Conservation (phyloP, 164 flowering plant species). For the Aristolochia californica region DNA sequence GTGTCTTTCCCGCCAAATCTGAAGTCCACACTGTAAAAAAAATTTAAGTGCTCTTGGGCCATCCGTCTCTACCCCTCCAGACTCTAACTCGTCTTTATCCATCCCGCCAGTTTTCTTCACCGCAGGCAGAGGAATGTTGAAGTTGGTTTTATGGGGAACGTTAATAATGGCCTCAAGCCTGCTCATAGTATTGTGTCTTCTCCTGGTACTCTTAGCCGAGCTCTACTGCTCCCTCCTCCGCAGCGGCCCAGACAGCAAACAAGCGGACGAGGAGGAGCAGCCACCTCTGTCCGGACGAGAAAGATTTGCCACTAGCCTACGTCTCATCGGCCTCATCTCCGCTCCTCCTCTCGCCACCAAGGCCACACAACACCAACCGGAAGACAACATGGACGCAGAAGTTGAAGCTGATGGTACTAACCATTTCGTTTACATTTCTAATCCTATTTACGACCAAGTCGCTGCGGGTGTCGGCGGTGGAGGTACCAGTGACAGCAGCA, state of each 20-base stretch:
- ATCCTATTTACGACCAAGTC: slow-evolving; percentile 62
- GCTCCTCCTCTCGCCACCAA: slow-evolving; percentile 14
- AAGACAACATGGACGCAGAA: not conserved
- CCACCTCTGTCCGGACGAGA: slow-evolving; percentile 9
- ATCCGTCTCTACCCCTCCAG: no score
- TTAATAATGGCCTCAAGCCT: slow-evolving; percentile 50
- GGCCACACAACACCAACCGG: not conserved
- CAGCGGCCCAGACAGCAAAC: slow-evolving; percentile 7
- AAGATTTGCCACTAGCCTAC: slow-evolving; percentile 8
- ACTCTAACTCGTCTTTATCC: not conserved
- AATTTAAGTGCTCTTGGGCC: not conserved
- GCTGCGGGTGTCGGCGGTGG: no score
- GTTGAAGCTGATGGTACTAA: slow-evolving; percentile 3
- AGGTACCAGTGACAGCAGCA: no score
- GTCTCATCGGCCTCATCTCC: slow-evolving; percentile 15
- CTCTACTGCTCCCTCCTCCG: slow-evolving; percentile 82
- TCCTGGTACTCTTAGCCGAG: slow-evolving; percentile 63
- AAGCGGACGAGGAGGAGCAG: slow-evolving; percentile 6
- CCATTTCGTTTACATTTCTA: slow-evolving; percentile 63
- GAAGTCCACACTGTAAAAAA: not conserved
- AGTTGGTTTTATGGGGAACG: slow-evolving; percentile 66
- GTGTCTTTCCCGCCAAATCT: slow-evolving; percentile 7
- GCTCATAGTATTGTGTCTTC: slow-evolving; percentile 43
- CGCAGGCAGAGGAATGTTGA: slow-evolving; percentile 1
- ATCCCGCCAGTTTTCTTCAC: not conserved